Evolutionary conservation across 1,139 yeast species (phyloP).

Genomic region (Nakaseomyces glabratus): DNA sequence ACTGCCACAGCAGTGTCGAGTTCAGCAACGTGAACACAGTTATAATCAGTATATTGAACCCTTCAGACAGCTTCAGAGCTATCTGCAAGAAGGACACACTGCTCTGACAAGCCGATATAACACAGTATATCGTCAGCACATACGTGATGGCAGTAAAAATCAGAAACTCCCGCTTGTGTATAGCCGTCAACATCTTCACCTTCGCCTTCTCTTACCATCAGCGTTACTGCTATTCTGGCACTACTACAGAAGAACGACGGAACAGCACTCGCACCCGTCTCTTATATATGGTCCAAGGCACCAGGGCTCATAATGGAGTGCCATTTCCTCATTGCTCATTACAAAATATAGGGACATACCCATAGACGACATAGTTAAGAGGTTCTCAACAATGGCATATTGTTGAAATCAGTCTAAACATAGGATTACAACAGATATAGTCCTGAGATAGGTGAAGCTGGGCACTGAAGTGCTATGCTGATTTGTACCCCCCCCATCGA

Average conservation of each 20-base stretch:
- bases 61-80: slow-evolving; percentile 36
- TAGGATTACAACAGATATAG: no score
- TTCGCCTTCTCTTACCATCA: neutral
- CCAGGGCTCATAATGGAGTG: no score
- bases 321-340: no score
- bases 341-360: no score
- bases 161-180: slow-evolving; percentile 11
- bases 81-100: slow-evolving; percentile 21
- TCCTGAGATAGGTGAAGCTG: no score
- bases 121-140: slow-evolving; percentile 11
- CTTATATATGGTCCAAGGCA: no score
- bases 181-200: slow-evolving; percentile 3
- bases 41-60: slow-evolving; percentile 34
- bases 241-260: neutral
- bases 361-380: no score
- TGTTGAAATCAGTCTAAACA: no score
- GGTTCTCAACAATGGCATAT: no score
- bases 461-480: no score
- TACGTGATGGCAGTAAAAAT: slow-evolving; percentile 12
- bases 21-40: slow-evolving; percentile 27
- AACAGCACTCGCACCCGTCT: no score
- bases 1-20: slow-evolving; percentile 27
- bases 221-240: slow-evolving; percentile 1
- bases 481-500: no score
- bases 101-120: slow-evolving; percentile 12